These are phyloP conservation scores for Xylaria hypoxylon DNA, from an alignment of 2,329 filamentous ascomycete species.

Conservation along the genomic window DNA sequence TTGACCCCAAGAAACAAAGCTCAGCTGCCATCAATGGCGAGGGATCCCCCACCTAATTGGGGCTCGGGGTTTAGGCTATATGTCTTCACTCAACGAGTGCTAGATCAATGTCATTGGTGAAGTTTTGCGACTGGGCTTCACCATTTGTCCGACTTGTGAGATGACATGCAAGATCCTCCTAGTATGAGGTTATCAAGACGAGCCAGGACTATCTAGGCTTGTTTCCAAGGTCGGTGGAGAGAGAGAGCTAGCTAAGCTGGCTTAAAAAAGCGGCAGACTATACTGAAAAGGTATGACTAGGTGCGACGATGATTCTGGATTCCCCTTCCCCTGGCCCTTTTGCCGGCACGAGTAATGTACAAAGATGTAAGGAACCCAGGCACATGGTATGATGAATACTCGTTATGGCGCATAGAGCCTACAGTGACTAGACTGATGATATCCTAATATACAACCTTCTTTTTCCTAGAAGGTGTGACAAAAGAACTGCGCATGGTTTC, in stretches of 20 bases:
- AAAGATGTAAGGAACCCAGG: too few relatives aligned
- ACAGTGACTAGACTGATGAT: too few relatives aligned
- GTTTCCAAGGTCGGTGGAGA: background rate
- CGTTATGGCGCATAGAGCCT: too few relatives aligned
- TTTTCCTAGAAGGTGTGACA: too few relatives aligned
- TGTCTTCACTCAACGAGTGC: background rate
- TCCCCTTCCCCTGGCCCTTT: background rate
- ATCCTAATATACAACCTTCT: too few relatives aligned
- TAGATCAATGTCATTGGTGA: background rate
- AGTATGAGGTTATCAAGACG: background rate
- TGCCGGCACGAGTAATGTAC: background rate
- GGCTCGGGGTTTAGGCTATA: constrained; percentile 33
- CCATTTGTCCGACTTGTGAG: too few relatives aligned
- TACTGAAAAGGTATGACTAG: background rate
- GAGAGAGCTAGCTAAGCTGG: background rate
- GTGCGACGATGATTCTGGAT: too few relatives aligned
- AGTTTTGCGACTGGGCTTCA: background rate
- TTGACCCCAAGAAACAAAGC: constrained; percentile 11
- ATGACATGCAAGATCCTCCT: background rate
- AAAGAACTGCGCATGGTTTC: background rate
- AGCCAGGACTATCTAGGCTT: too few relatives aligned
- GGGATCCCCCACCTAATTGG: constrained; percentile 6
- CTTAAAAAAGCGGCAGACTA: background rate
- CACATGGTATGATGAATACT: background rate
- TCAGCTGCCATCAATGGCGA: constrained; percentile 6